Evolutionary conservation across 352 stramenopile genomes (phyloP).

Genomic region (Pythium coloratum): DNA sequence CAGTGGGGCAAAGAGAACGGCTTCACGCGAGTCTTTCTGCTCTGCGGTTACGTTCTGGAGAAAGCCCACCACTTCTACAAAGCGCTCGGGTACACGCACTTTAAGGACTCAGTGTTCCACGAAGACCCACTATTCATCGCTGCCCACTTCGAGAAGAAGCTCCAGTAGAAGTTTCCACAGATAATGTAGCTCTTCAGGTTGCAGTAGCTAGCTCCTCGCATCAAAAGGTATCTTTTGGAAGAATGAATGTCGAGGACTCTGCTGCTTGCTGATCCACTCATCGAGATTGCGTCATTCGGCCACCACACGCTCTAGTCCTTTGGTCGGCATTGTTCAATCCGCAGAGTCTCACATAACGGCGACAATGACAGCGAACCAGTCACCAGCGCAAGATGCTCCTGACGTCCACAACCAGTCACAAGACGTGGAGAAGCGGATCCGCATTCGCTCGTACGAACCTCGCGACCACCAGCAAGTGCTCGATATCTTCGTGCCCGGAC

Average conservation of each 20-base stretch:
- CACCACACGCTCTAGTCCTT: no score
- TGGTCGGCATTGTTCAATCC: neutral
- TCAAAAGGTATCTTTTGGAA: neutral
- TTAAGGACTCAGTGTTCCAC: neutral
- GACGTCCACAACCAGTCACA: neutral
- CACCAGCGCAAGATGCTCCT: neutral
- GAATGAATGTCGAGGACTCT: neutral
- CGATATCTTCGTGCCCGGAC: conserved; percentile 27
- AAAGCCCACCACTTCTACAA: conserved; percentile 32
- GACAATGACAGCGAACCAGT: neutral
- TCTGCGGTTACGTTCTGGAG: conserved; percentile 34
- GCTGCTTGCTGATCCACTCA: neutral
- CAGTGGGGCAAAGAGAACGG: conserved; percentile 32
- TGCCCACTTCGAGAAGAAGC: neutral
- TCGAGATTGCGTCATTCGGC: neutral
- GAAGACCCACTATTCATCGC: neutral
- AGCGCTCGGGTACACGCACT: conserved; percentile 20
- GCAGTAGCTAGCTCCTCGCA: neutral
- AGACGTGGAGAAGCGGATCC: neutral
- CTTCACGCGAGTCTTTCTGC: conserved; percentile 40
- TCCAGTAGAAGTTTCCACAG: neutral
- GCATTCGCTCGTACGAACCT: conserved; percentile 24
- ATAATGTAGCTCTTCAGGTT: neutral
- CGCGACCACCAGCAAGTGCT: conserved; percentile 15
- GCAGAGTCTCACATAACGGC: neutral